A percentile compares a stretch with the other conserved stretches of the same genome.
Evolutionary conservation across 768 basidiomycete species (phyloP).

Genomic region (Lactifluus pinguis): DNA sequence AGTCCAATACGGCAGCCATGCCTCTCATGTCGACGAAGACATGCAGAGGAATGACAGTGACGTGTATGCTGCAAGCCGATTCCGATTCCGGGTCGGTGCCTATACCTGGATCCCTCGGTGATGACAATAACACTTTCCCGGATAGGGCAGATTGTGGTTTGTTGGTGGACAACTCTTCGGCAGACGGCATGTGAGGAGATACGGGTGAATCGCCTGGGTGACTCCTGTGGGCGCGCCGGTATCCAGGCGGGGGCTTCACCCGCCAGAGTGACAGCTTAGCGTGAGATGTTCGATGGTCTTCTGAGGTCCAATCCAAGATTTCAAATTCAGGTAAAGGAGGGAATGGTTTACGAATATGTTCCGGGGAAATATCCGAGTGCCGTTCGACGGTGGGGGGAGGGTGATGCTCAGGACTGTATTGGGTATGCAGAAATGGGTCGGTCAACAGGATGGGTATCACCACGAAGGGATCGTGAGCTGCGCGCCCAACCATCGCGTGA

Average conservation of each 20-base stretch:
- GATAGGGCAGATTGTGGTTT: slow-evolving; percentile 13
- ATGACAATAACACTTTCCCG: slow-evolving; percentile 14
- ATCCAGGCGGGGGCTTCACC: slow-evolving; percentile 26
- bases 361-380: background rate
- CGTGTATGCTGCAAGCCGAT: slow-evolving; percentile 25
- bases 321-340: slow-evolving; percentile 45
- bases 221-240: slow-evolving; percentile 5
- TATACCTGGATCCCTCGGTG: background rate
- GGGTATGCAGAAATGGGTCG: slow-evolving; percentile 54
- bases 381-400: slow-evolving; percentile 28
- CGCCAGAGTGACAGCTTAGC: slow-evolving; percentile 59
- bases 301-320: slow-evolving; percentile 53
- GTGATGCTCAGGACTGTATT: slow-evolving; percentile 40
- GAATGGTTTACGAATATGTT: background rate
- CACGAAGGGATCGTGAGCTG: slow-evolving; percentile 23
- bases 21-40: slow-evolving; percentile 62
- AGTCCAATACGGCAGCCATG: slow-evolving; percentile 35
- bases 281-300: slow-evolving; percentile 32
- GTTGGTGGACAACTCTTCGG: background rate
- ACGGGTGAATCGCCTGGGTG: background rate
- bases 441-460: slow-evolving; percentile 66
- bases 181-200: background rate
- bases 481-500: background rate
- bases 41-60: slow-evolving; percentile 57
- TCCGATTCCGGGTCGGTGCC: background rate